A percentile compares a stretch with the other conserved stretches of the same genome.
These are phyloP conservation scores for Saccharomyces pastorianus DNA, from an alignment of 1,139 yeast species.

Conservation along the genomic window DNA sequence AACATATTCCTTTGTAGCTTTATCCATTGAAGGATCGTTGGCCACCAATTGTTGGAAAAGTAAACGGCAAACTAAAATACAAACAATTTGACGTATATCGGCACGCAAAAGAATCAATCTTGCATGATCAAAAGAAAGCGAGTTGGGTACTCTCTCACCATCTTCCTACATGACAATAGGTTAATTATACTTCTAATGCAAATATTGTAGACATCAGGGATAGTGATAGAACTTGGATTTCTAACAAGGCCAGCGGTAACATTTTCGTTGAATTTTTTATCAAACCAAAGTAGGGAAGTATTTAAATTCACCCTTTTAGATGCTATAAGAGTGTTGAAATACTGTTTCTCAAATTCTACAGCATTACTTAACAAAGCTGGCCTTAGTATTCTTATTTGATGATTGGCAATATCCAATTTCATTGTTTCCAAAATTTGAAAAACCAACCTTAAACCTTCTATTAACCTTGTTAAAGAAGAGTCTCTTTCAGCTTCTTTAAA, in stretches of 20 bases:
- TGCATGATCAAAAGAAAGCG: slow-evolving; percentile 82
- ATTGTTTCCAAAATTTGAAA: slow-evolving; percentile 89
- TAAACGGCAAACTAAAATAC: slow-evolving; percentile 66
- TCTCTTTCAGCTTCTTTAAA: slow-evolving; percentile 55
- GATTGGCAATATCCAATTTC: slow-evolving; percentile 93
- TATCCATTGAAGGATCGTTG: slow-evolving; percentile 32
- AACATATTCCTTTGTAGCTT: slow-evolving; percentile 23
- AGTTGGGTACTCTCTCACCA: slow-evolving; percentile 78
- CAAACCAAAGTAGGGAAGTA: slow-evolving; percentile 68
- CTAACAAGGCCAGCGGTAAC: slow-evolving; percentile 13
- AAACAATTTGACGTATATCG: slow-evolving; percentile 76
- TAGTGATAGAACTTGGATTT: slow-evolving; percentile 12
- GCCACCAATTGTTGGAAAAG: slow-evolving; percentile 62
- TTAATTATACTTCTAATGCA: slow-evolving; percentile 37
- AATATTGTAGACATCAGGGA: slow-evolving; percentile 25
- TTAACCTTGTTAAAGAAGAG: slow-evolving; percentile 48
- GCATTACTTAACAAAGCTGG: slow-evolving; percentile 84
- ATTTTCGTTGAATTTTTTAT: slow-evolving; percentile 33
- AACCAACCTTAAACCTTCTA: slow-evolving; percentile 69
- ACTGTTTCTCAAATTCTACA: slow-evolving; percentile 84
- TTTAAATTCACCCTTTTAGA: slow-evolving; percentile 59
- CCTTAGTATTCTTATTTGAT: slow-evolving; percentile 77
- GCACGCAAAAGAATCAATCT: slow-evolving; percentile 71
- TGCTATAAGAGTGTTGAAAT: slow-evolving; percentile 62
- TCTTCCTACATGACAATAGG: slow-evolving; percentile 65